Evolutionary conservation across 2,329 filamentous ascomycete species (phyloP).

Genomic region (Blastomyces silverae): DNA sequence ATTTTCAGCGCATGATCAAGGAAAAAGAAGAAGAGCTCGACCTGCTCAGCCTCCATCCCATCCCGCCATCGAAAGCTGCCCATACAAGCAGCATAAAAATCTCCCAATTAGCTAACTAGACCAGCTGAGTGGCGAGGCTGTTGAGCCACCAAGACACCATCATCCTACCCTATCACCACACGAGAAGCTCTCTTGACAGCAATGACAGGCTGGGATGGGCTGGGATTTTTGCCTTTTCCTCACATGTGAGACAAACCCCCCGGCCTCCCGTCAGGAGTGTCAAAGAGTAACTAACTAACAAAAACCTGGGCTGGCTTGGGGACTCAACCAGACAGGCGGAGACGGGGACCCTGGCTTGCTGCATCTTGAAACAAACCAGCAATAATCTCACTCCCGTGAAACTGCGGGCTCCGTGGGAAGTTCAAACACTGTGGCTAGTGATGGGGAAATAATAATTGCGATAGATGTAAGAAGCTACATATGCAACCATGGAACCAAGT

Average conservation of each 20-base stretch:
- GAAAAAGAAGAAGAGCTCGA: neutral
- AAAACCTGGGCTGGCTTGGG: neutral
- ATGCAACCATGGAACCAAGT: neutral
- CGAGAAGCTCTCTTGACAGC: neutral
- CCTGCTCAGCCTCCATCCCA: slow-evolving; percentile 3
- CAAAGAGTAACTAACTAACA: too few species aligned
- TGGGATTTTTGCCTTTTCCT: neutral
- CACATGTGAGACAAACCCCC: neutral
- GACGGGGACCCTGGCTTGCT: neutral
- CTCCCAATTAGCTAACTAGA: neutral
- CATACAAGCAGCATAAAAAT: neutral
- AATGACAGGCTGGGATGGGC: neutral
- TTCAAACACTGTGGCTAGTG: slow-evolving; percentile 4
- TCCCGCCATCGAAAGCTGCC: neutral
- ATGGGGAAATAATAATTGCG: neutral
- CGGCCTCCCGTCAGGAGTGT: neutral
- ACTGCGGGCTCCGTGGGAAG: neutral
- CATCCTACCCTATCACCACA: neutral
- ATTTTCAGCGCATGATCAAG: neutral
- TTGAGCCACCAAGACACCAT: neutral
- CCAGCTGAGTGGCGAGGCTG: slow-evolving; percentile 4
- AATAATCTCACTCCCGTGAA: slow-evolving; percentile 1
- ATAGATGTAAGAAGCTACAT: too few species aligned
- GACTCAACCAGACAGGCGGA: neutral
- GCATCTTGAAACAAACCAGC: slow-evolving; percentile 3